Base-by-base conservation (phyloP, 768 basidiomycete genomes). In the Calocybe indica region DNA sequence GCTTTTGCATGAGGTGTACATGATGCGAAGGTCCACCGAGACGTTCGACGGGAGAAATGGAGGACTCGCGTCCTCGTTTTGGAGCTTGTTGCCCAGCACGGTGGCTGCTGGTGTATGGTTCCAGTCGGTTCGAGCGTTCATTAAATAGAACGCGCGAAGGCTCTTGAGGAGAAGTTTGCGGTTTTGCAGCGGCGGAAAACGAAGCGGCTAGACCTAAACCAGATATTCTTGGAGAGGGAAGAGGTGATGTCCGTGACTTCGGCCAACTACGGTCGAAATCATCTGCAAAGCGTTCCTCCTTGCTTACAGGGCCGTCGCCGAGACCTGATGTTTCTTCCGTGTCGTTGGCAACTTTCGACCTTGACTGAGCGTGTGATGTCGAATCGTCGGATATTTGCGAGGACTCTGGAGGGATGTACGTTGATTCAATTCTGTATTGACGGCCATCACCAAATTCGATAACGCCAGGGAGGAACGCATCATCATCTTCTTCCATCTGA, bases 231-330 rank as follows among this genome's bases (percentile, higher is more conserved):
- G 67, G 71, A 12, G 65, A 65, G 7, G 70, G 64, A 8, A 67
- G 48, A 13, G 78, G 75, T 14, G 77, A 76, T 35, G 70, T 63
- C 49, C 75, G 73, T 33, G 82, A 80, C 45, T 84, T 81, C n/a
- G 92, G 92, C 93, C 92, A 96, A 57, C 91, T 92, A 43, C 95
- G 82, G 68, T 96, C 95, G 60, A 90, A 95, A 64, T 97, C 94
- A 55, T 97, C 92, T 5, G 78, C 83, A 64, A 95, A 94, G 30
- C 93, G 77, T 43, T 96, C 91, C 53, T 88, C 87, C 62, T 93
- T 92, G 53, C 76, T 78, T 9, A 91, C 82, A 32, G 78, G 78
- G n/a, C 62, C 67, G 43, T 68, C 22, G 22, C 22, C 22, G 2
- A 22, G 2, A 22, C 22, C 22, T 22, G 22, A 4, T 22, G 22